A percentile compares a stretch with the other conserved stretches of the same genome.
Conservation (phyloP, 495 filamentous ascomycete genomes). For the Tricharina praecox region DNA sequence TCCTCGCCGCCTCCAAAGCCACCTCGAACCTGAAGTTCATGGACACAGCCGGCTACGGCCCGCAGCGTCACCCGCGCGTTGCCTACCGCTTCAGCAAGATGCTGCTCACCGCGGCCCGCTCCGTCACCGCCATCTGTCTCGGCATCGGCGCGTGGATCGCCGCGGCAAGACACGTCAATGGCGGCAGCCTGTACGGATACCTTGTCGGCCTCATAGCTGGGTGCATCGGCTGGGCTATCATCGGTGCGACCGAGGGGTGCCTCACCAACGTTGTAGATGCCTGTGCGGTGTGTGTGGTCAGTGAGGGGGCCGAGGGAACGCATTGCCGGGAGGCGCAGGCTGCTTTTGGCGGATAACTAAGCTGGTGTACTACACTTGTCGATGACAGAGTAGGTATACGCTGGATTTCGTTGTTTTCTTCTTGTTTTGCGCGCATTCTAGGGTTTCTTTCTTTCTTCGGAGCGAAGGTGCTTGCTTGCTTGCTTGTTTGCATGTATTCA, state of each 20-base stretch:
- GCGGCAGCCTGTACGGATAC: slow-evolving; percentile 88
- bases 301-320: slow-evolving; percentile 40
- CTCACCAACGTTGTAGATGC: slow-evolving; percentile 85
- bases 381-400: too few species aligned
- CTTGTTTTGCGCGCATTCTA: too few species aligned
- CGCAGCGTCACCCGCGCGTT: slow-evolving; percentile 28
- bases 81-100: slow-evolving; percentile 84
- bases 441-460: too few species aligned
- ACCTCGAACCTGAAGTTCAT: slow-evolving; percentile 65
- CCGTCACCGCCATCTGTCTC: slow-evolving; percentile 72
- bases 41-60: slow-evolving; percentile 32
- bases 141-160: slow-evolving; percentile 98
- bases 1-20: slow-evolving; percentile 55
- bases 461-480: too few species aligned
- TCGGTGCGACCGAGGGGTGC: slow-evolving; percentile 91
- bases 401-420: too few species aligned
- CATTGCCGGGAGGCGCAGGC: slow-evolving; percentile 47
- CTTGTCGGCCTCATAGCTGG: slow-evolving; percentile 80
- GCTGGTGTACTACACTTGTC: too few species aligned
- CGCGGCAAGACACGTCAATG: slow-evolving; percentile 53
- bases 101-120: slow-evolving; percentile 72
- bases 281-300: slow-evolving; percentile 81
- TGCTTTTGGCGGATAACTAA: slow-evolving; percentile 32
- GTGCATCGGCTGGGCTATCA: slow-evolving; percentile 83
- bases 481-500: too few species aligned